Base-by-base conservation (phyloP, 1,284 basidiomycete species). In the Peniophora sp. region DNA sequence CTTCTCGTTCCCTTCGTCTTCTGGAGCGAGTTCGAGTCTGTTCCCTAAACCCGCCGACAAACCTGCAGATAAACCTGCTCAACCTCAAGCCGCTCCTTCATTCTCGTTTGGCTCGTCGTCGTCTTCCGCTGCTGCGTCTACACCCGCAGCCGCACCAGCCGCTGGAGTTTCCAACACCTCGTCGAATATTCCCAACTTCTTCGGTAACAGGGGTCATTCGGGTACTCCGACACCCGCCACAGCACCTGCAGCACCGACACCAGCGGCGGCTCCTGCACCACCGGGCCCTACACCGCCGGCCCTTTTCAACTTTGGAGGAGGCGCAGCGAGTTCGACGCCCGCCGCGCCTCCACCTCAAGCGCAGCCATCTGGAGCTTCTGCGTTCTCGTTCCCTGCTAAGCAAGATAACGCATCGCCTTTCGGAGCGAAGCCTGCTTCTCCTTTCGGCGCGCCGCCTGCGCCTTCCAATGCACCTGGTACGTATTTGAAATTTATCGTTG, bases 161-260 rank as follows among this genome's bases (percentile, higher is more conserved):
- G 47, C 41, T 14, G 14, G 55, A 27, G 46, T 53, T 10, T 50
- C 45, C 17, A n/a, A 41, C 38, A 41, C 38, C 16, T 41, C 38
- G 16, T 50, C 54, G 11, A 47, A 53, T 16, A 44, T 58, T 3
- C 58, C 64, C 17, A 58, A 54, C 36, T 59, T 60, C 56, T 62
- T 63, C 45, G 45, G 53, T 22, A 45, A 47, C 12, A 59, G 55
- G 38, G 38, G 16, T 41, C 19, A n/a, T 8, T 41, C 38, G 38
- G 5, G 5, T 6, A 17, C 38, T 41, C 16, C 38, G 6, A 54
- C 58, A 20, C 24, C 58, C 2, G 46, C 53, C 2, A 34, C 59
- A 3, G 24, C 58, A 9, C 16, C 53, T 6, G 46, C 57, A 9
- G 24, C 50, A 10, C 39, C 49, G 10, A 34, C 43, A 8, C 39